Base-by-base conservation (phyloP, 2,329 filamentous ascomycete genomes). In the Hymenoscyphus fraxineus region DNA sequence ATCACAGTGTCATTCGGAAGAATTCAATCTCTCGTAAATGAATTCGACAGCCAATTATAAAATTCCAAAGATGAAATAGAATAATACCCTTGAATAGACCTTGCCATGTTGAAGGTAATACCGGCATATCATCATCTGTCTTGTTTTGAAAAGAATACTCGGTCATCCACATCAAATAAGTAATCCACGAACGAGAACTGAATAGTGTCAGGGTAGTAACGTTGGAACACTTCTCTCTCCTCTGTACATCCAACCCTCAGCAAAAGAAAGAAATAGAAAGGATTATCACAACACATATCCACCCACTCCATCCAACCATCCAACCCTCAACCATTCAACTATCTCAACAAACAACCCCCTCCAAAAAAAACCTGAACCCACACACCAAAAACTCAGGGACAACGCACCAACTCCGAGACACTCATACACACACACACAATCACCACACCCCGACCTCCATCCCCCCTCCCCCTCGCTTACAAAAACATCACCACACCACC, bases 1-100 rank as follows among this genome's bases (percentile, higher is more conserved):
- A 58, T 58, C 55, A 58, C 31, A 58, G 55, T 58, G 13, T 54
- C 47, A 54, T 54, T 54, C 19, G 19, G 47, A 54, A 27, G 22
- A 22, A 54, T 10, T 22, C 13, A 19, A 12, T 54, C n/a, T 54
- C 22, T 54, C 47, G 19, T 22, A 27, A 27, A 27, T 22, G 9
- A 35, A 35, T 1, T 22, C 5, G 3, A 54, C 15, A 16, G 19
- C 47, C 47, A 54, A 54, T 54, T 22, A 54, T 27, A 54, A 54
- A 54, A 54, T 54, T 54, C 47, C 13, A 10, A 54, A 22, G n/a
- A 51, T 22, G 10, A 51, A 22, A 22, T 22, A 22, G 22, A 51
- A 51, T 22, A 22, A 51, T 51, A 51, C n/a, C n/a, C 27, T 22
- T 22, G 44, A 19, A 51, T 51, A 10, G 41, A 47, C n/a, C 19